Percentiles rank a stretch among this genome's conserved stretches.
phyloP scores from a whole-genome alignment of 2,329 filamentous ascomycete genomes.

The Thermomyces lanuginosus region DNA sequence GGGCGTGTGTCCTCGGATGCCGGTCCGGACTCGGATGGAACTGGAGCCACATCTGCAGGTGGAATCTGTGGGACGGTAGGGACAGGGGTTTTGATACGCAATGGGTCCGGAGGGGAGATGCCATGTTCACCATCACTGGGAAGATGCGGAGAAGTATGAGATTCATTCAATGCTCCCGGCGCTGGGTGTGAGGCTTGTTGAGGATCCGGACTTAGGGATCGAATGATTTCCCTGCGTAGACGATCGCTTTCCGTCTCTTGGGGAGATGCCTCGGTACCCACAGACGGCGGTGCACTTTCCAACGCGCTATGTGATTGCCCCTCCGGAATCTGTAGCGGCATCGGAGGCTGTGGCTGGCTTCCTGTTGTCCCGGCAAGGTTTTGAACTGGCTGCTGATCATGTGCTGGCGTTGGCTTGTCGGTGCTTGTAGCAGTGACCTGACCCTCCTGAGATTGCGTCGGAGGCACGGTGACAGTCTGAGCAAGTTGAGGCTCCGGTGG shows the following conservation, averaged over 20 bases:
- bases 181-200: too few species aligned
- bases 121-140: conserved; percentile 11
- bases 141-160: conserved; percentile 6
- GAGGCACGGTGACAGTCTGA: conserved; percentile 14
- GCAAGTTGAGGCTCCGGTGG: conserved; percentile 29
- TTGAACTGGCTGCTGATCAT: background rate
- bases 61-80: too few species aligned
- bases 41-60: too few species aligned
- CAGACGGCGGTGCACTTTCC: conserved; percentile 18
- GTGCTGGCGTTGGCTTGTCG: conserved; percentile 1
- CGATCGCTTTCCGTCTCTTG: conserved; percentile 29
- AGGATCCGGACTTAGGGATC: conserved; percentile 25
- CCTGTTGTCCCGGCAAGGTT: too few species aligned
- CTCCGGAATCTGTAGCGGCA: conserved; percentile 19
- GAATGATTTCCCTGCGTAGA: conserved; percentile 33
- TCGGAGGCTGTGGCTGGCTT: conserved; percentile 9
- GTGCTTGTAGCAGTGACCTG: conserved; percentile 5
- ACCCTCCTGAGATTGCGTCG: background rate
- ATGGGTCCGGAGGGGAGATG: conserved; percentile 7
- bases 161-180: too few species aligned
- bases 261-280: conserved; percentile 20
- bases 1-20: too few species aligned
- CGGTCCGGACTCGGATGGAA: too few species aligned
- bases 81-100: conserved; percentile 8
- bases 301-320: conserved; percentile 11